phyloP scores from a whole-genome alignment of 805 yeast species.

The Schwanniomyces yamadae region DNA sequence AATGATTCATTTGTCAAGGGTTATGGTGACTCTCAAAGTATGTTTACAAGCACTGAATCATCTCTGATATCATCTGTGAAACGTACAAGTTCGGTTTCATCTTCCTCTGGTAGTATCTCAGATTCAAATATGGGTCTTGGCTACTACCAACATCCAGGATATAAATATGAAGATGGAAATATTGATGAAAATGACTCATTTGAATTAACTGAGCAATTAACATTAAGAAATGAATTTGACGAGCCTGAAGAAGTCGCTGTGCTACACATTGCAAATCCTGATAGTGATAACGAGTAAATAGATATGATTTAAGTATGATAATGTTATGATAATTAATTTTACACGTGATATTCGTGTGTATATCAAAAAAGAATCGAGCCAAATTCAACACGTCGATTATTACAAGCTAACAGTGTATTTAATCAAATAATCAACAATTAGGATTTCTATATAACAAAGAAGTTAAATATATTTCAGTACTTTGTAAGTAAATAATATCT shows the following conservation, averaged over 20 bases:
- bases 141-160: slow-evolving; percentile 44
- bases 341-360: slow-evolving; percentile 2
- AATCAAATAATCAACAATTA: too few relatives aligned
- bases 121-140: slow-evolving; percentile 21
- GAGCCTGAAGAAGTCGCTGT: slow-evolving; percentile 37
- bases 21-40: slow-evolving; percentile 23
- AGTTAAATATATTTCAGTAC: too few relatives aligned
- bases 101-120: slow-evolving; percentile 30
- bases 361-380: slow-evolving; percentile 1
- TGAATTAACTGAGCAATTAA: slow-evolving; percentile 5
- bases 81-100: slow-evolving; percentile 19
- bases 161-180: slow-evolving; percentile 26
- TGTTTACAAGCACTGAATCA: slow-evolving; percentile 12
- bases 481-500: too few relatives aligned
- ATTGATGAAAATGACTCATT: slow-evolving; percentile 17
- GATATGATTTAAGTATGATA: not conserved
- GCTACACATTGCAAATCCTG: slow-evolving; percentile 61
- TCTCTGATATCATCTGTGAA: slow-evolving; percentile 10
- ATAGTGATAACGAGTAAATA: slow-evolving; percentile 22
- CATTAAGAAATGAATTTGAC: slow-evolving; percentile 15
- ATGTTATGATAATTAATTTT: not conserved
- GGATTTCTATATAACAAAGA: too few relatives aligned
- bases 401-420: too few relatives aligned
- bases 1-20: slow-evolving; percentile 30
- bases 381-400: slow-evolving; percentile 19